Evolutionary conservation across 192 early-diverging fungal genomes (phyloP), one percentile per base, ranked within the genome.

Genomic region (Spizellomyces punctatus): DNA sequence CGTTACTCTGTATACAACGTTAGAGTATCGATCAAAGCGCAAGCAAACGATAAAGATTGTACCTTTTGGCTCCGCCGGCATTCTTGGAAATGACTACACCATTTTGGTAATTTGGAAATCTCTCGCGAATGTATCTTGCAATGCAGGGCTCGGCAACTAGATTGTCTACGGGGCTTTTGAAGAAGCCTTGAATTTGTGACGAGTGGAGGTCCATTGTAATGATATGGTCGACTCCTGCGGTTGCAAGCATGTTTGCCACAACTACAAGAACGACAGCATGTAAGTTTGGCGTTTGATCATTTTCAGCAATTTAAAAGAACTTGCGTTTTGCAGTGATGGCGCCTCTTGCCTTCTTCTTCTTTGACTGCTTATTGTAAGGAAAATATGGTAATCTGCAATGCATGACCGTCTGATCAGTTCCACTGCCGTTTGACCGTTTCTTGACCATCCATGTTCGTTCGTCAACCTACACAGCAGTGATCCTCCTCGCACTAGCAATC

Each of bases 181-280:
- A 99, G 82, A 99, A 99, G 45, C 97, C 97, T 68, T 96, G 94
- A 78, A 96, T 94, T 78, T 95, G 93, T 19, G 91, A 89, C 5
- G 92, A 92, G 74, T 99, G 97, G 64, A 99, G 82, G 68, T 99
- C 97, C 91, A 99, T 93, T 9, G 97, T 99, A 78, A 99, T 97
- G 48, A 99, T 87, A 84, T 99, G 97, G 81, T 99, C 94, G 4
- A 94, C 96, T 21, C 97, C 97, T 10, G 95, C 88, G 54, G 95
- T 94, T 0, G 87, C 89, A 49, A 99, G 84, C 91, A 98, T 96
- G 79, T 91, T 96, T 47, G 96, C 95, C 50, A 96, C 89, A 60
- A 99, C 90, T 90, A 67, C 44, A 21, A 46, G 52, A 64, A 27
- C n/a, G n/a, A n/a, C n/a, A n/a, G n/a, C n/a, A n/a, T 27, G 27